These are phyloP conservation scores for Aspergillus ustus DNA, from an alignment of 2,329 filamentous ascomycete genomes.

Conservation along the genomic window DNA sequence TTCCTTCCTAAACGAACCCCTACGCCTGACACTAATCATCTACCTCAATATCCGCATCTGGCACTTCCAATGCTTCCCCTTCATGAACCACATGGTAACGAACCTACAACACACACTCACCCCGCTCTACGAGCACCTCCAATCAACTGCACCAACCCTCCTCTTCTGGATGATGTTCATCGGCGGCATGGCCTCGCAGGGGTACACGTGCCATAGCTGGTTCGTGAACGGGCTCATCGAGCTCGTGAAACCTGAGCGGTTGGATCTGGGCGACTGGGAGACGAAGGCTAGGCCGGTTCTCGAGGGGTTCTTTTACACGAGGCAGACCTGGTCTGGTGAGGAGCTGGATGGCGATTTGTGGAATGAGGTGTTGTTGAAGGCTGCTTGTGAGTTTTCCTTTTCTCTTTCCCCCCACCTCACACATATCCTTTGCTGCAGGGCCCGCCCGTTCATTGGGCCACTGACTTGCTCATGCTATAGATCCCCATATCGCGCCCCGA, in stretches of 20 bases:
- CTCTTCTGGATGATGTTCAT: slow-evolving; percentile 24
- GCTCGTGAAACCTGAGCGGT: neutral
- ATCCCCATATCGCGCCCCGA: too few relatives aligned
- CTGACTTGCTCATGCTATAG: too few relatives aligned
- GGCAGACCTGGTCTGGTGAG: neutral
- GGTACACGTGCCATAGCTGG: slow-evolving; percentile 19
- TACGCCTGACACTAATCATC: slow-evolving; percentile 19
- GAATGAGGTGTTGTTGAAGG: slow-evolving; percentile 16
- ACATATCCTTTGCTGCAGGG: too few relatives aligned
- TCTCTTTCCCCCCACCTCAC: neutral
- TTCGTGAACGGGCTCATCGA: slow-evolving; percentile 19
- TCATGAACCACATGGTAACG: slow-evolving; percentile 15
- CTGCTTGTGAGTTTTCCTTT: slow-evolving; percentile 3
- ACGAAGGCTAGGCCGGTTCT: slow-evolving; percentile 10
- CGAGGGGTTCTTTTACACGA: slow-evolving; percentile 21
- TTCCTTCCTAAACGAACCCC: slow-evolving; percentile 19
- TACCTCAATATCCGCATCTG: slow-evolving; percentile 22
- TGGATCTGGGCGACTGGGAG: slow-evolving; percentile 13
- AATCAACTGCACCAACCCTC: neutral
- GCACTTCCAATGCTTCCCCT: slow-evolving; percentile 22
- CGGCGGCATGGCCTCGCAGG: slow-evolving; percentile 24
- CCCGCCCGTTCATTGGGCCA: too few relatives aligned
- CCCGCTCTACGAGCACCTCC: neutral
- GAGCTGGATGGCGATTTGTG: slow-evolving; percentile 9
- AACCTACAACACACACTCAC: slow-evolving; percentile 15